These are phyloP conservation scores for Melastoma candidum DNA, from an alignment of 441 rosid genomes.

Conservation along the genomic window DNA sequence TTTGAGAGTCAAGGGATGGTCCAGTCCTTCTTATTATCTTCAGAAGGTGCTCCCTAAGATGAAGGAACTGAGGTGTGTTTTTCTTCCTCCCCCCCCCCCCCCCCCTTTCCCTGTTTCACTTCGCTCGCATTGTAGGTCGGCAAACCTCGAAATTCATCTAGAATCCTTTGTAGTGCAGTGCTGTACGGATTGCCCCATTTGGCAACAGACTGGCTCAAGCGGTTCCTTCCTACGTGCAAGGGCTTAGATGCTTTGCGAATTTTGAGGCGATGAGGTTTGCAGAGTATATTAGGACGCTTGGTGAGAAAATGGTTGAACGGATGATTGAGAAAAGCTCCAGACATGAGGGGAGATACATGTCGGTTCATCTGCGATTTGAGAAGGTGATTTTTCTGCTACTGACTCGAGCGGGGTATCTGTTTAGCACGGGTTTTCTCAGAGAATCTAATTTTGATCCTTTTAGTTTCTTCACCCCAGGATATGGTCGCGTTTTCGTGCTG, in stretches of 20 bases:
- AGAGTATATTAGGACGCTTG: conserved; percentile 70
- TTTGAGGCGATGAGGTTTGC: conserved; percentile 80
- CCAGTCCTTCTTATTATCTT: conserved; percentile 74
- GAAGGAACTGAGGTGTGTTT: conserved; percentile 50
- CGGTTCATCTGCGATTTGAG: conserved; percentile 98
- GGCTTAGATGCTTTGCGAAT: conserved; percentile 82
- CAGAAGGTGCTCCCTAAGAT: conserved; percentile 90
- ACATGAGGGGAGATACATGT: conserved; percentile 70
- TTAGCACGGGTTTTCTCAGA: conserved; percentile 1
- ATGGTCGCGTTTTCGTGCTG: conserved; percentile 99
- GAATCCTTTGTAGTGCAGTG: conserved; percentile 38
- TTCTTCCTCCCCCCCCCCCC: not conserved
- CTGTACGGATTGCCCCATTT: conserved; percentile 95
- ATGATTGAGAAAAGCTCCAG: conserved; percentile 64
- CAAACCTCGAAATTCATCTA: conserved; percentile 1
- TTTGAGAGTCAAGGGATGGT: conserved; percentile 91
- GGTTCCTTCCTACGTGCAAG: conserved; percentile 66
- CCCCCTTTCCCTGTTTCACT: not conserved
- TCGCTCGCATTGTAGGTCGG: too few relatives aligned
- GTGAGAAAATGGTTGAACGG: conserved; percentile 83
- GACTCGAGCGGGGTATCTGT: conserved; percentile 2
- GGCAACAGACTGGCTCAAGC: conserved; percentile 87
- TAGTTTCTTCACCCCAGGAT: conserved; percentile 35
- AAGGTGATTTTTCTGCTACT: conserved; percentile 29
- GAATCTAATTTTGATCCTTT: not conserved